Conservation (phyloP, 106 monocot species). For the Dactylorhiza incarnata region DNA sequence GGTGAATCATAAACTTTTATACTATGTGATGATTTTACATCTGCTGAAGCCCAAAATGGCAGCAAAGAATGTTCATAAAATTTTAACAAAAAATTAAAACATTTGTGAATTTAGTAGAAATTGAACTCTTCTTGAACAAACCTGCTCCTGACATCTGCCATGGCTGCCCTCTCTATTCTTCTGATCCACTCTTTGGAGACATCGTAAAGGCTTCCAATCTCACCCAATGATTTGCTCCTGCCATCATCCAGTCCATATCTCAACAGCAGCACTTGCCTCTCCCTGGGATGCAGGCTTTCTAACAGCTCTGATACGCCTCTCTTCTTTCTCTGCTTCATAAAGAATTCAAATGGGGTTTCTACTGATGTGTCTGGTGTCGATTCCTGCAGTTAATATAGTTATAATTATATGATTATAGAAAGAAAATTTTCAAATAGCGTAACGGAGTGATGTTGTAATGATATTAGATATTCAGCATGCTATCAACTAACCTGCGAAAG, state of each 20-base stretch:
- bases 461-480: too few relatives aligned
- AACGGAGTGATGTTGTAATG: too few relatives aligned
- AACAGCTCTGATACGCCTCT: conserved; percentile 37
- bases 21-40: too few relatives aligned
- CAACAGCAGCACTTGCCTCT: conserved; percentile 45
- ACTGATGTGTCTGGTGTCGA: conserved; percentile 44
- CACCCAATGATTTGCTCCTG: conserved; percentile 52
- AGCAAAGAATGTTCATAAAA: too few relatives aligned
- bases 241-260: conserved; percentile 68
- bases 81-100: too few relatives aligned
- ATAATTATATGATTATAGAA: too few relatives aligned
- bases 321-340: conserved; percentile 36
- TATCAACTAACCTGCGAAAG: too few relatives aligned
- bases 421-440: too few relatives aligned
- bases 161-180: conserved; percentile 54
- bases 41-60: too few relatives aligned
- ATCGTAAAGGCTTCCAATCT: conserved; percentile 42
- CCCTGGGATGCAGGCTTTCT: conserved; percentile 39
- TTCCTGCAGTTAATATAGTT: conserved; percentile 34
- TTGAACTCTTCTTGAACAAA: too few relatives aligned
- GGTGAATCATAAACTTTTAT: too few relatives aligned
- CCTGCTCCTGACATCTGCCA: conserved; percentile 40
- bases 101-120: too few relatives aligned
- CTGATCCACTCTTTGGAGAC: conserved; percentile 80
- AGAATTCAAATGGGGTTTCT: conserved; percentile 24